Percentiles rank a stretch among this genome's conserved stretches.
These are phyloP conservation scores for Lactarius sp. DNA, from an alignment of 768 basidiomycete genomes.

Conservation along the genomic window DNA sequence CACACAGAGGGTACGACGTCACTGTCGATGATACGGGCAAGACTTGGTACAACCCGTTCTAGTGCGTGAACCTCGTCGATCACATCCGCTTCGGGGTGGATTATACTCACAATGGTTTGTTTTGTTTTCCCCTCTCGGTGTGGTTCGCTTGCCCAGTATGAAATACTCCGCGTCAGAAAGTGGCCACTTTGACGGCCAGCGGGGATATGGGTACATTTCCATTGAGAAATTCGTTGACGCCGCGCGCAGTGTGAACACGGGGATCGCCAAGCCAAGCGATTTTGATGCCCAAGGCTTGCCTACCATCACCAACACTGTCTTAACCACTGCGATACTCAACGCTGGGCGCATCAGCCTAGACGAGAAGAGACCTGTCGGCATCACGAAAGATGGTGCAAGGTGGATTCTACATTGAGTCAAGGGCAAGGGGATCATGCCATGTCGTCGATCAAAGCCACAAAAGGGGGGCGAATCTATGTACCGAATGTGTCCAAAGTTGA, in stretches of 20 bases:
- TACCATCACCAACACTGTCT: constrained; percentile 83
- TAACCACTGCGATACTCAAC: constrained; percentile 83
- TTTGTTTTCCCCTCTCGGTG: background rate
- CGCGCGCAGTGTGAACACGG: constrained; percentile 71
- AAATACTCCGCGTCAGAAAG: constrained; percentile 90
- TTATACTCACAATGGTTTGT: background rate
- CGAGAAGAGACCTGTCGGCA: constrained; percentile 79
- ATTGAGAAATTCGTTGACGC: constrained; percentile 92
- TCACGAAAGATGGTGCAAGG: constrained; percentile 57
- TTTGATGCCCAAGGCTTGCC: constrained; percentile 80
- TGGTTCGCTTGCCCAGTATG: constrained; percentile 51
- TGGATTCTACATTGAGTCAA: constrained; percentile 62
- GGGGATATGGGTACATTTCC: constrained; percentile 87
- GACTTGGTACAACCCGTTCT: constrained; percentile 86
- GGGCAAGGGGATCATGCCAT: background rate
- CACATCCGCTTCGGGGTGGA: background rate
- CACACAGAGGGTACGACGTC: constrained; percentile 89
- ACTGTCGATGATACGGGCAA: constrained; percentile 84
- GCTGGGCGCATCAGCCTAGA: constrained; percentile 88
- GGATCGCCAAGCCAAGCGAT: constrained; percentile 56
- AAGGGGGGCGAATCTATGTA: background rate
- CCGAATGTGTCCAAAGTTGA: background rate
- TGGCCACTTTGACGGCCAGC: constrained; percentile 91
- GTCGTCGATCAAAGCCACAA: constrained; percentile 1
- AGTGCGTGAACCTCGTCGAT: constrained; percentile 46